phyloP scores from a whole-genome alignment of 345 rosid genomes.

The Rhodamnia rubescens region DNA sequence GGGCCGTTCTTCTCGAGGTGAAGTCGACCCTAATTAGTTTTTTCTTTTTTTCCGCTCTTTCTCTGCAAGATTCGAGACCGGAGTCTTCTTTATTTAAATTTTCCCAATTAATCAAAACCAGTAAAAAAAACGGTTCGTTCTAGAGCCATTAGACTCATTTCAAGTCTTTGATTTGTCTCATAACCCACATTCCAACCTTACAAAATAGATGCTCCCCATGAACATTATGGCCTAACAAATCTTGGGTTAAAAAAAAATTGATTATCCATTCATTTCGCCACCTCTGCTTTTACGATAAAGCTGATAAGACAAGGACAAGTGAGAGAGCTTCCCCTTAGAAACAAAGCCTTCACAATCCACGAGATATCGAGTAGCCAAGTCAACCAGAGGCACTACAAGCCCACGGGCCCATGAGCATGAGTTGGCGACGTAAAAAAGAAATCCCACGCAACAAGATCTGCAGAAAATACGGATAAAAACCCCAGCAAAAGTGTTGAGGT shows the following conservation, averaged over 20 bases:
- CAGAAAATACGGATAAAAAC: neutral
- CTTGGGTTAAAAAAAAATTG: neutral
- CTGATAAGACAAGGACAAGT: neutral
- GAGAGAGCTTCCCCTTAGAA: neutral
- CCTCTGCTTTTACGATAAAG: neutral
- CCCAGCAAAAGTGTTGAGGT: too few species aligned
- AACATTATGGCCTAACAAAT: neutral
- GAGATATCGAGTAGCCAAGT: neutral
- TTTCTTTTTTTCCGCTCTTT: neutral
- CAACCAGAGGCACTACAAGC: neutral
- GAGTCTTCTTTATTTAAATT: neutral
- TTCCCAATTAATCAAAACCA: neutral
- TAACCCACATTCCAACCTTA: neutral
- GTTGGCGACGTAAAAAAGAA: neutral
- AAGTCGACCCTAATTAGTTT: neutral
- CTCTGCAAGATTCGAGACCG: accelerated
- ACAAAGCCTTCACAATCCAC: neutral
- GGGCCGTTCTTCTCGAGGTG: neutral
- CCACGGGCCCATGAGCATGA: neutral
- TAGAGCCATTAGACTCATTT: neutral
- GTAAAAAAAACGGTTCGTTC: neutral
- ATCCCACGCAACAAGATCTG: neutral
- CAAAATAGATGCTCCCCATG: neutral
- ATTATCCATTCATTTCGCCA: neutral
- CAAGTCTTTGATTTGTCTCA: neutral